Base-by-base conservation (phyloP, 1,139 yeast species). In the Nakaseomyces delphensis region DNA sequence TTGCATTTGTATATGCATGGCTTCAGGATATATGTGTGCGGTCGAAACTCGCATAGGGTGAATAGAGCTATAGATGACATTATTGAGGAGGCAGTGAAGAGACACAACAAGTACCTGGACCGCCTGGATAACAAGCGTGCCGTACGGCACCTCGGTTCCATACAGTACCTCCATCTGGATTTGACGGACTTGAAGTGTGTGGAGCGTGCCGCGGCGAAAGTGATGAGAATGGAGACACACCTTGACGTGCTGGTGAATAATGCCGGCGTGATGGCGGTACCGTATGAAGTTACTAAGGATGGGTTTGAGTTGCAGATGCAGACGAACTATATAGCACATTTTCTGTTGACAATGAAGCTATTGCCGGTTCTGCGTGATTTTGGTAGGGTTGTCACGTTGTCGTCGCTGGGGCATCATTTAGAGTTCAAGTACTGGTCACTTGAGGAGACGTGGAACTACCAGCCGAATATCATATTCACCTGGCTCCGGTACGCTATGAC, bases 181-280 rank as follows among this genome's bases (percentile, higher is more conserved):
- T 64, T 85, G 39, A 62, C 77, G 23, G 75, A 72, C 45, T 64
- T 86, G 42, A 59, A 68, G 16, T 70, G 80, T 23, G 85, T 85
- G 2, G 70, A 73, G 25, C 57, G 57, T 21, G 84, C 87, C 0
- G 79, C 76, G 4, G 58, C 63, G 9, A 65, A 66, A 25, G 73
- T 84, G 49, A 64, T 63, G 39, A 56, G 63, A 9, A 51, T 64
- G 42, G 95, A 84, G 54, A 55, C 65, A 5, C 62, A 65, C 27
- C 60, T 86, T 15, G 79, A 84, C 58, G 60, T 85, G 20, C 68
- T 86, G 36, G 70, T 86, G 29, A 77, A 84, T 54, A 86, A 85
- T 59, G 93, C 95, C 0, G 94, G 94, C 1, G 78, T 83, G 3
- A 80, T 83, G 79, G 93, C 83, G 2, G 66, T 79, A 11, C 94